Evolutionary conservation across 139 green algal species (phyloP).

Genomic region (Closterium sp.): DNA sequence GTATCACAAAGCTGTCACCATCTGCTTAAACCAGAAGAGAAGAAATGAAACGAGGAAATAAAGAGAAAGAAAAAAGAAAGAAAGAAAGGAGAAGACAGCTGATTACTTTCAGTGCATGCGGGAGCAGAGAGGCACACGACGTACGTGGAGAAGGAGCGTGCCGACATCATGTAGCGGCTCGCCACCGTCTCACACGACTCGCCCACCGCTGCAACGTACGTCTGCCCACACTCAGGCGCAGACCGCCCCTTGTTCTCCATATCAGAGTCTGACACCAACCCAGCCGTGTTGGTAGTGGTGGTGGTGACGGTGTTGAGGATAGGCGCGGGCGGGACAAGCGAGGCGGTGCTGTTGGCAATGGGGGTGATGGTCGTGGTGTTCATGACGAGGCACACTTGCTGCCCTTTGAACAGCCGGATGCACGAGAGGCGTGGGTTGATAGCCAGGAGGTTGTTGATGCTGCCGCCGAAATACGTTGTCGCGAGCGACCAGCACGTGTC

Average conservation of each 20-base stretch:
- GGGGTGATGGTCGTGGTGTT: not conserved
- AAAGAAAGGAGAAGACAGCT: too few species aligned
- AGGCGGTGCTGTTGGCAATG: not conserved
- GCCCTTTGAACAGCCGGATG: not conserved
- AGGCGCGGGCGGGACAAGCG: not conserved
- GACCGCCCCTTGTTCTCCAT: not conserved
- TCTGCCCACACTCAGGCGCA: conserved; percentile 2
- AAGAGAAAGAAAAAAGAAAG: too few species aligned
- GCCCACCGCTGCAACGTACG: not conserved
- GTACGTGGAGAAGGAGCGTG: not conserved
- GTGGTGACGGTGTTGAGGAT: not conserved
- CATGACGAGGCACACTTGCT: conserved; percentile 1
- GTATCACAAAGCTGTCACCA: too few species aligned
- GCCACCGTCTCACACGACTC: not conserved
- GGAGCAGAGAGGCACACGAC: too few species aligned
- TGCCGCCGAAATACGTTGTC: not conserved
- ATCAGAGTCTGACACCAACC: not conserved
- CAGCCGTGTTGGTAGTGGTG: not conserved
- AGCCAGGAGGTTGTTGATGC: not conserved
- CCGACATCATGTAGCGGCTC: not conserved
- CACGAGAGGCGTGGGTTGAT: not conserved
- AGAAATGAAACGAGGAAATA: too few species aligned
- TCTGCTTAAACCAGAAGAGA: too few species aligned
- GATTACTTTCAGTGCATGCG: too few species aligned
- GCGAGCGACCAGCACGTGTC: conserved; percentile 8